Evolutionary conservation across 2,329 filamentous ascomycete genomes (phyloP).

Genomic region (Zymoseptoria brevis): DNA sequence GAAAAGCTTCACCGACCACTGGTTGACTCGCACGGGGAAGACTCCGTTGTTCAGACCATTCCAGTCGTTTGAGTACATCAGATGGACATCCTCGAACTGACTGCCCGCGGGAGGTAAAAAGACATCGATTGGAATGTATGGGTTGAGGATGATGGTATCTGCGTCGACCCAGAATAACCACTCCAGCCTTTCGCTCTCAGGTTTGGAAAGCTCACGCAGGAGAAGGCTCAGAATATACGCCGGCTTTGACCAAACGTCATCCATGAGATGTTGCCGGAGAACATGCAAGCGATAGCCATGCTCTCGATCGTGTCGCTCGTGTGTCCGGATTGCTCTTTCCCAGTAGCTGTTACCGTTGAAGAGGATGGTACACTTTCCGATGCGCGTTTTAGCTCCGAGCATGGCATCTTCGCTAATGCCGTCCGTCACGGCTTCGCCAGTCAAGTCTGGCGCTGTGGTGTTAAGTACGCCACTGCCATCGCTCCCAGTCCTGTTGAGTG

Average conservation of each 20-base stretch:
- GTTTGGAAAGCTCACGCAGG: constrained; percentile 33
- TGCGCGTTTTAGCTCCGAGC: constrained; percentile 25
- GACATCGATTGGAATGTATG: constrained; percentile 33
- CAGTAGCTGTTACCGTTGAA: constrained; percentile 34
- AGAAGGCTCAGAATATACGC: constrained; percentile 38
- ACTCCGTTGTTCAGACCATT: constrained; percentile 39
- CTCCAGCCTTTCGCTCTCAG: constrained; percentile 32
- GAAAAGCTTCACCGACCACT: constrained; percentile 35
- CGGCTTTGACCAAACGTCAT: constrained; percentile 40
- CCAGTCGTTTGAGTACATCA: constrained; percentile 33
- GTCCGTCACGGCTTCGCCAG: constrained; percentile 19
- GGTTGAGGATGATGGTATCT: constrained; percentile 39
- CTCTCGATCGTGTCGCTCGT: constrained; percentile 34
- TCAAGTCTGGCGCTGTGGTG: neutral
- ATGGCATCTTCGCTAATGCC: constrained; percentile 22
- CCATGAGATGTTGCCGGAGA: constrained; percentile 35
- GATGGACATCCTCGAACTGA: constrained; percentile 31
- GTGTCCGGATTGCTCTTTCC: constrained; percentile 35
- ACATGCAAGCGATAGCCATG: constrained; percentile 38
- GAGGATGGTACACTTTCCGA: constrained; percentile 35
- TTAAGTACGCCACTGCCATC: neutral
- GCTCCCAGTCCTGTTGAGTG: neutral
- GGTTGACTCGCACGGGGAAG: constrained; percentile 35
- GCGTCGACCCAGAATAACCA: constrained; percentile 40
- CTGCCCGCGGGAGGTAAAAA: constrained; percentile 32